Evolutionary conservation across 306 rosid genomes (phyloP), one percentile per base, ranked within the genome.

Genomic region (Canavalia ensiformis): DNA sequence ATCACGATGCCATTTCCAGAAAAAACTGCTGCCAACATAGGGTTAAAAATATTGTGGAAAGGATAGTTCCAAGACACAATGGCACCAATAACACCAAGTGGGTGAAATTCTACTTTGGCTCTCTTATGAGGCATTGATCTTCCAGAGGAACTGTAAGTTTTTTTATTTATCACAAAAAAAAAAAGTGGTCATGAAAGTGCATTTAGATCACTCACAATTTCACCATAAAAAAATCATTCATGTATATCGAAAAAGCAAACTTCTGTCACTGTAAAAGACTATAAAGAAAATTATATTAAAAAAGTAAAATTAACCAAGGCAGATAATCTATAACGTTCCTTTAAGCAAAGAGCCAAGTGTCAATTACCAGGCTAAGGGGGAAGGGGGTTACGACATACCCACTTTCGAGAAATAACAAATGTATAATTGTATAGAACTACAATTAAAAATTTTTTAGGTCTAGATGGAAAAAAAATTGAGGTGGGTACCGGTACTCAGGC

Each of bases 31-130:
- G 98, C 98, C 76, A 92, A 86, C 91, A 94, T 91, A 68, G 98
- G 98, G 81, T 94, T 94, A 82, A 92, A 94, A 78, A 92, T 86
- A 86, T 94, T 94, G 85, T 94, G 98, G 87, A 92, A 92, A 81
- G 97, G 98, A 82, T 94, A 94, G 90, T 94, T 94, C 98, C 98
- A 92, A 0, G 98, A 90, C 68, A 94, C 98, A 80, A 94, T 94
- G 54, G 98, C 98, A 72, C 98, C 98, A 46, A 94, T 72, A 84
- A 94, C 97, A 74, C 98, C 97, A 80, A 92, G 97, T 46, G 98
- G 98, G 73, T 92, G 96, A 78, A 92, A 94, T 75, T 94, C 97
- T 69, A 92, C 96, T 88, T 69, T 92, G 73, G 93, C 86, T 82
- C 84, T 92, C 90, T 92, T 94, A 90, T 94, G 91, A 60, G 92